Conservation (phyloP, 306 rosid genomes). For the Geum urbanum region DNA sequence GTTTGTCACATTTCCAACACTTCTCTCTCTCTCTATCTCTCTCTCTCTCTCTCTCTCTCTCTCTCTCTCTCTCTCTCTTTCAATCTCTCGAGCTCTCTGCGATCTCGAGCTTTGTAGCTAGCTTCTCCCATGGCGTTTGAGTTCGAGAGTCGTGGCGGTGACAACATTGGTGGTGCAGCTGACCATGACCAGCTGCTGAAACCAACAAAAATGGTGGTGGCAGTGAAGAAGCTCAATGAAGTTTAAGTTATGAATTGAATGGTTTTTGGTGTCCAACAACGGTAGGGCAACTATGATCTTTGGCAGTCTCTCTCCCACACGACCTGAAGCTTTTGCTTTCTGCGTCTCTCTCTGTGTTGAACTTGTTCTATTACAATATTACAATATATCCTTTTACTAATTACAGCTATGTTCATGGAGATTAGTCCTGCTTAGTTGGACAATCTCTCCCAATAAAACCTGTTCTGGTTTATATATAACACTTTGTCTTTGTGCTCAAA, state of each 20-base stretch:
- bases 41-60: background rate
- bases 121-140: background rate
- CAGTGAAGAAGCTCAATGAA: background rate
- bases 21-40: constrained; percentile 1
- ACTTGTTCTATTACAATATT: background rate
- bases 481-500: background rate
- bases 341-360: background rate
- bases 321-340: background rate
- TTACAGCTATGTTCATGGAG: background rate
- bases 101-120: background rate
- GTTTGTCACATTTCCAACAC: constrained; percentile 10
- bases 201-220: background rate
- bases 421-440: background rate
- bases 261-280: background rate
- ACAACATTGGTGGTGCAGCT: constrained; percentile 6
- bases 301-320: constrained; percentile 14
- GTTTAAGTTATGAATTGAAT: background rate
- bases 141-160: background rate
- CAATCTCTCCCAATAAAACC: constrained; percentile 8
- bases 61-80: background rate
- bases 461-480: background rate
- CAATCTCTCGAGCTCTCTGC: background rate
- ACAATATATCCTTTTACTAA: too few relatives aligned
- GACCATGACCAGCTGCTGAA: background rate
- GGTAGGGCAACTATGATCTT: constrained; percentile 35